A percentile compares a stretch with the other conserved stretches of the same genome.
phyloP scores from a whole-genome alignment of 140 eudicot species.

The Anethum foeniculum region DNA sequence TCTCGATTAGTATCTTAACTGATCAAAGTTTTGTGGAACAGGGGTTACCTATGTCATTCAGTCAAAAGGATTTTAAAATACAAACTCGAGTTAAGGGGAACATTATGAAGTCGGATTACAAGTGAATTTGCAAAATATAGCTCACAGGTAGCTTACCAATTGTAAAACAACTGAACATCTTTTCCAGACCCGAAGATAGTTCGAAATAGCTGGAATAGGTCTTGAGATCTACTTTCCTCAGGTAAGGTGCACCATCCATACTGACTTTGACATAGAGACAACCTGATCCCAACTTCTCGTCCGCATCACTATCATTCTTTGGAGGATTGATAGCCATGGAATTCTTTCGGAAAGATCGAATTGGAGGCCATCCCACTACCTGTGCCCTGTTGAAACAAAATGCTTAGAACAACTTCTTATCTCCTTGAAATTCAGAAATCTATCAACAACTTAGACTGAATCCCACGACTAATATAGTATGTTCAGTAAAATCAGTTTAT shows the following conservation, averaged over 20 bases:
- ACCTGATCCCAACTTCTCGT: slow-evolving; percentile 24
- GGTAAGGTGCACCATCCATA: slow-evolving; percentile 55
- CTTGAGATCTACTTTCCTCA: slow-evolving; percentile 46
- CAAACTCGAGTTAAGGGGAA: background rate
- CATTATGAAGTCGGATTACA: background rate
- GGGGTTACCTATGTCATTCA: background rate
- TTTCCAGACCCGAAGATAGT: slow-evolving; percentile 47
- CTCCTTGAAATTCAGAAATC: background rate
- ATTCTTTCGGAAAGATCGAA: slow-evolving; percentile 58
- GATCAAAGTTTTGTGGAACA: slow-evolving; percentile 2
- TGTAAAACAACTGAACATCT: slow-evolving; percentile 56
- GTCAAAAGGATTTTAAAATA: background rate
- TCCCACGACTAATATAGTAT: background rate
- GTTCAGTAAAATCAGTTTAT: background rate
- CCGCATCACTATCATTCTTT: slow-evolving; percentile 27
- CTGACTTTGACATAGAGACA: slow-evolving; percentile 47
- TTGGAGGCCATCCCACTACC: slow-evolving; percentile 76
- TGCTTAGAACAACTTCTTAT: background rate
- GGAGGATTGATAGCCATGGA: slow-evolving; percentile 37
- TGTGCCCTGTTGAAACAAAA: slow-evolving; percentile 34
- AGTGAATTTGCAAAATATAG: background rate
- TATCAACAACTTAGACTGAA: background rate
- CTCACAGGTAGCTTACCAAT: slow-evolving; percentile 30
- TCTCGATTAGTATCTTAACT: background rate
- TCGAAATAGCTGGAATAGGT: slow-evolving; percentile 37